Percentiles rank a stretch among this genome's conserved stretches.
phyloP scores from a whole-genome alignment of 257 asterid species.

The Galeopsis tetrahit region DNA sequence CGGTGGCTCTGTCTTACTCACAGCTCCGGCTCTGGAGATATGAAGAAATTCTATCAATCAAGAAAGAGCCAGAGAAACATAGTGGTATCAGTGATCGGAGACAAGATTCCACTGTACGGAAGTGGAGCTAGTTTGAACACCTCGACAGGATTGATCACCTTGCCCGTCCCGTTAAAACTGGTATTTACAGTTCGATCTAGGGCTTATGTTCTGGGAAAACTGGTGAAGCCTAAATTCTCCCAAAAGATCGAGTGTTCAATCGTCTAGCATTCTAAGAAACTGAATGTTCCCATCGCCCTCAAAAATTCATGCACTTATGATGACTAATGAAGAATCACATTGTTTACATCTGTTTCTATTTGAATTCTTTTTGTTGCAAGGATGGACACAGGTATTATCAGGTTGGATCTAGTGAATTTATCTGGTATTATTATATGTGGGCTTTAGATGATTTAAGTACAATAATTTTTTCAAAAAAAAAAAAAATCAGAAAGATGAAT shows the following conservation, averaged over 20 bases:
- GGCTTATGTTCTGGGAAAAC: constrained; percentile 79
- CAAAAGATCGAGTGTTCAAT: constrained; percentile 62
- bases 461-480: not conserved
- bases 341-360: not conserved
- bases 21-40: constrained; percentile 66
- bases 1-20: constrained; percentile 58
- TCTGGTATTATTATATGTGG: not conserved
- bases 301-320: constrained; percentile 67
- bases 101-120: constrained; percentile 82
- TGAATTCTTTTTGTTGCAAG: not conserved
- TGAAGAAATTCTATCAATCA: constrained; percentile 71
- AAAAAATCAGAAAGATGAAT: too few relatives aligned
- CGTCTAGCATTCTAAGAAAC: constrained; percentile 54
- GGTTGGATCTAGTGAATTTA: constrained; percentile 27
- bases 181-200: constrained; percentile 67
- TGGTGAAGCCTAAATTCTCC: constrained; percentile 84
- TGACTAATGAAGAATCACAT: constrained; percentile 33
- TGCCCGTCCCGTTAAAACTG: constrained; percentile 63
- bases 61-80: constrained; percentile 65
- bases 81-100: constrained; percentile 58
- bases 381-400: constrained; percentile 2
- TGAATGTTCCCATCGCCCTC: constrained; percentile 55
- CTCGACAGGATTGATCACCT: constrained; percentile 54
- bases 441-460: constrained; percentile 19
- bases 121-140: constrained; percentile 78